A percentile compares a stretch with the other conserved stretches of the same genome.
Evolutionary conservation across 176 grass and related monocot genomes (phyloP).

Genomic region (Oryza punctata): DNA sequence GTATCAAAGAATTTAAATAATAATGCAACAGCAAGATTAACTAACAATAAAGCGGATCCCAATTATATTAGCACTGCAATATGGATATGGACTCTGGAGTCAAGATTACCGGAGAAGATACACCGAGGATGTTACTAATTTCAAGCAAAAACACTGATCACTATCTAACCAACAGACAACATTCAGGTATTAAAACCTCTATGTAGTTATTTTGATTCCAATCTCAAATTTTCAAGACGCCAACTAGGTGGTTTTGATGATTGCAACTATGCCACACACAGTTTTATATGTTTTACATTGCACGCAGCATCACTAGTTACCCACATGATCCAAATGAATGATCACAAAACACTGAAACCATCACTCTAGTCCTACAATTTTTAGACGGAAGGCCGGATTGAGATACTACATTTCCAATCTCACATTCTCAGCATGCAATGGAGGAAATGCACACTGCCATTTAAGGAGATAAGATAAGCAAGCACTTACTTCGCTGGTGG

Average conservation of each 20-base stretch:
- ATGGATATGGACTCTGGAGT: not conserved
- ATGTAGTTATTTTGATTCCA: not conserved
- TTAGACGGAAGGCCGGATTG: no score
- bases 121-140: not conserved
- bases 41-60: not conserved
- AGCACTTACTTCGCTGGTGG: slow-evolving; percentile 77
- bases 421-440: not conserved
- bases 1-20: not conserved
- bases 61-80: not conserved
- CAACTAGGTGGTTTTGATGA: not conserved
- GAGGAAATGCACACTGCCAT: not conserved
- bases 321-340: slow-evolving; percentile 4
- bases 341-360: not conserved
- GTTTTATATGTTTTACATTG: slow-evolving; percentile 2
- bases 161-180: not conserved
- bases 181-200: not conserved
- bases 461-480: not conserved
- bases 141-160: not conserved
- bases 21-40: not conserved
- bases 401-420: no score
- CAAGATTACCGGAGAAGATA: not conserved
- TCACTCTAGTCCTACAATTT: not conserved
- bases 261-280: not conserved
- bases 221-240: not conserved
- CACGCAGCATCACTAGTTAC: not conserved